Evolutionary conservation across 345 rosid genomes (phyloP), one percentile per base, ranked within the genome.

Genomic region (Melaleuca alternifolia): DNA sequence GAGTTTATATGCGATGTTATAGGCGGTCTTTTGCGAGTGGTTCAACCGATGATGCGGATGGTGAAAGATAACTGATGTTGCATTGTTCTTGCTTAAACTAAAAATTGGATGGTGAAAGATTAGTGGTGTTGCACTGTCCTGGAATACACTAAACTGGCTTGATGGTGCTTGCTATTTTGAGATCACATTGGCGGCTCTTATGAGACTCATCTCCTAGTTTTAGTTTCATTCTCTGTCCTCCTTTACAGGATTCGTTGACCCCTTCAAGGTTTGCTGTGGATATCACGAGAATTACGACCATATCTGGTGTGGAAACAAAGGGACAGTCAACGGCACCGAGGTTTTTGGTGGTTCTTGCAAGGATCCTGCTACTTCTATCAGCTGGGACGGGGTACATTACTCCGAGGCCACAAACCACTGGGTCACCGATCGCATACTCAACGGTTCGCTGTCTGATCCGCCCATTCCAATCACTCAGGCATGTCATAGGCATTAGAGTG

Each of bases 331-430:
- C 86, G 87, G 89, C 5, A 91, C 93, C 11, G 85, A 88, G 61
- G 87, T 92, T 24, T 88, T 79, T 24, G 94, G 94, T 15, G 93
- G 84, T 41, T 85, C 92, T 57, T 93, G 96, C 85, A 61, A 92
- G 85, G 91, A 93, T 86, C 93, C 97, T 10, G 89, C 92, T 23
- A 50, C 81, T 24, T 91, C 86, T 59, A 86, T 91, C 54, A 92
- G 91, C 86, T 92, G 93, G 93, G 97, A 94, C 15, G 95, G 96
- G 13, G 94, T 92, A 24, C 94, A 94, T 81, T 89, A 91, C 86
- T 77, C 93, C 6, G 88, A 94, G 89, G 90, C 93, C 84, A 97
- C 98, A 53, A 96, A 90, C 91, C 92, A 85, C 57, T 92, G 98
- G 92, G 92, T 96, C 65, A 93, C 98, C 82, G 88, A 89, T 81